These are phyloP conservation scores for Cladophialophora bantiana DNA, from an alignment of 2,329 filamentous ascomycete species.

Conservation along the genomic window DNA sequence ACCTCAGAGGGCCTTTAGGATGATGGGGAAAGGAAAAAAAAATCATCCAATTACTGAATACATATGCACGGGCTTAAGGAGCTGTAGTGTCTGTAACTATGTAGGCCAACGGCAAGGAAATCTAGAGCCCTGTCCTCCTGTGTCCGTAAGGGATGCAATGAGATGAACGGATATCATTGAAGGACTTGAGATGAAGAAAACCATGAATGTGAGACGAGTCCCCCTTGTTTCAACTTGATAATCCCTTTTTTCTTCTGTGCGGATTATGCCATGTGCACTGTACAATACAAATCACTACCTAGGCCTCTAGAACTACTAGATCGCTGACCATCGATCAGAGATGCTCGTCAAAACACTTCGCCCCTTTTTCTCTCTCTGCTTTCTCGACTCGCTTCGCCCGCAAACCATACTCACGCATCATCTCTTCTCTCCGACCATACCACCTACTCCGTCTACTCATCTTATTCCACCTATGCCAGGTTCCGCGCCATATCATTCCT, in stretches of 20 bases:
- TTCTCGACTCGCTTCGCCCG: background rate
- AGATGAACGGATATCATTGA: background rate
- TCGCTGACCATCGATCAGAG: background rate
- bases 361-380: background rate
- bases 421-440: background rate
- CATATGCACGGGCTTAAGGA: too few relatives aligned
- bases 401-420: background rate
- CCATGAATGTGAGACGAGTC: background rate
- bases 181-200: background rate
- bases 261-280: slow-evolving; percentile 15
- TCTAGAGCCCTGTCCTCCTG: background rate
- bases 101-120: background rate
- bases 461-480: slow-evolving; percentile 45
- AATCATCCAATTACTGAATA: too few relatives aligned
- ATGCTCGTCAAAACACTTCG: background rate
- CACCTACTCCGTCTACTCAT: background rate
- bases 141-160: background rate
- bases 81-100: too few relatives aligned
- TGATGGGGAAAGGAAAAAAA: background rate
- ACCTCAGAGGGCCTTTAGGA: background rate
- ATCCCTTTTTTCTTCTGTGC: slow-evolving; percentile 3
- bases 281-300: slow-evolving; percentile 18
- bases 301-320: slow-evolving; percentile 1
- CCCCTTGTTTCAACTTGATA: background rate
- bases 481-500: slow-evolving; percentile 89